A percentile compares a stretch with the other conserved stretches of the same genome.
Conservation (phyloP, 306 rosid species). For the Glycine soja region DNA sequence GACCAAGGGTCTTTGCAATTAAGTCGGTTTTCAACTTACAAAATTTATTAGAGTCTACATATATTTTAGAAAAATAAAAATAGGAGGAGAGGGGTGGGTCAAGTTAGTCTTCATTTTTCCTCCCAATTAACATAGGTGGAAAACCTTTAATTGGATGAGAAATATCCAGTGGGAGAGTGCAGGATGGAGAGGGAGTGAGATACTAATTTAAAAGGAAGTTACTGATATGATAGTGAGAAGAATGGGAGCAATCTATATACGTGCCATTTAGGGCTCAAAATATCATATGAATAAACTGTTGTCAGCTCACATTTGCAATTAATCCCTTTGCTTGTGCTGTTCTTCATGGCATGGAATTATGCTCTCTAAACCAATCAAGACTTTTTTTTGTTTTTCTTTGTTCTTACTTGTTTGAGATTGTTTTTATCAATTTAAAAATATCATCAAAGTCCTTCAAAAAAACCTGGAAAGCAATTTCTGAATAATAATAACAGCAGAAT, state of each 20-base stretch:
- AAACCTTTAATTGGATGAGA: not conserved
- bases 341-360: not conserved
- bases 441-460: not conserved
- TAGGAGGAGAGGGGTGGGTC: not conserved
- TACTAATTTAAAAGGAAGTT: slow-evolving; percentile 6
- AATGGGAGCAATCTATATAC: not conserved
- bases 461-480: not conserved
- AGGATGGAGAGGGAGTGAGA: not conserved
- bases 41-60: not conserved
- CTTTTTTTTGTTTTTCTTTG: not conserved
- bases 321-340: not conserved
- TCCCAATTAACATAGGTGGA: not conserved
- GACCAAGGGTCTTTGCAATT: not conserved
- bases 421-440: not conserved
- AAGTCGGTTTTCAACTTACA: not conserved
- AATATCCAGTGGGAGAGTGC: not conserved
- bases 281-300: not conserved
- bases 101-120: not conserved
- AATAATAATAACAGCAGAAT: not conserved
- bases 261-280: slow-evolving; percentile 4
- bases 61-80: not conserved
- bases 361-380: not conserved
- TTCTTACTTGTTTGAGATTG: not conserved
- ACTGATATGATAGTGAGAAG: slow-evolving; percentile 5
- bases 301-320: not conserved